Evolutionary conservation across 169 alveolate genomes (phyloP).

Genomic region (Plasmodium blacklocki): DNA sequence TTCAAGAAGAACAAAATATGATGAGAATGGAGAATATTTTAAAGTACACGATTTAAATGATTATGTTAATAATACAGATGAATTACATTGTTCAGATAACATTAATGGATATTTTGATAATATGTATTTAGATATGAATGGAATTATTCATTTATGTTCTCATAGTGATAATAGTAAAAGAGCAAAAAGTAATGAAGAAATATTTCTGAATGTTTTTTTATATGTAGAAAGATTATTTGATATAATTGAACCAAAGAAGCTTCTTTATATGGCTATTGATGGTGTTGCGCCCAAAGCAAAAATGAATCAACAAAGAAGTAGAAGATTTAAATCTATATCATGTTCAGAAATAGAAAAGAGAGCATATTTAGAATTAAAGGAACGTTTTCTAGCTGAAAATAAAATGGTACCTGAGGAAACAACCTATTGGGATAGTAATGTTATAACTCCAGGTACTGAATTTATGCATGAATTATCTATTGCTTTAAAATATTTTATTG

Average conservation of each 20-base stretch:
- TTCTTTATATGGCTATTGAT: slow-evolving; percentile 97
- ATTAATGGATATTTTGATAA: slow-evolving; percentile 96
- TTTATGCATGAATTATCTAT: slow-evolving; percentile 94
- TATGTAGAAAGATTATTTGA: slow-evolving; percentile 95
- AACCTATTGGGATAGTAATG: slow-evolving; percentile 96
- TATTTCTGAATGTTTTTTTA: slow-evolving; percentile 93
- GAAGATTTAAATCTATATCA: slow-evolving; percentile 93
- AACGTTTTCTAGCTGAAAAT: slow-evolving; percentile 78
- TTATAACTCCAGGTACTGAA: slow-evolving; percentile 99
- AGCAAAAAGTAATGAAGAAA: slow-evolving; percentile 93
- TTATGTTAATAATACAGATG: slow-evolving; percentile 77
- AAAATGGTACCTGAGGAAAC: slow-evolving; percentile 65
- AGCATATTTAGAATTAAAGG: slow-evolving; percentile 78
- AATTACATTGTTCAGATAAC: slow-evolving; percentile 78
- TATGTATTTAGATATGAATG: slow-evolving; percentile 99
- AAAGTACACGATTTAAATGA: slow-evolving; percentile 82
- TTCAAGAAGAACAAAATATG: slow-evolving; percentile 79
- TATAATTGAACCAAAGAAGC: slow-evolving; percentile 94
- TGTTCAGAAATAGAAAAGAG: slow-evolving; percentile 70
- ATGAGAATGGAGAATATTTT: slow-evolving; percentile 75
- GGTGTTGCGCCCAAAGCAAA: slow-evolving; percentile 99
- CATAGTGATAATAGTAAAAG: slow-evolving; percentile 92
- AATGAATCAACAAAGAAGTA: slow-evolving; percentile 98
- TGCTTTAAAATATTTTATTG: slow-evolving; percentile 88
- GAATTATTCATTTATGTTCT: slow-evolving; percentile 98